Evolutionary conservation across 345 rosid genomes (phyloP).

Genomic region (Trapa incisa): DNA sequence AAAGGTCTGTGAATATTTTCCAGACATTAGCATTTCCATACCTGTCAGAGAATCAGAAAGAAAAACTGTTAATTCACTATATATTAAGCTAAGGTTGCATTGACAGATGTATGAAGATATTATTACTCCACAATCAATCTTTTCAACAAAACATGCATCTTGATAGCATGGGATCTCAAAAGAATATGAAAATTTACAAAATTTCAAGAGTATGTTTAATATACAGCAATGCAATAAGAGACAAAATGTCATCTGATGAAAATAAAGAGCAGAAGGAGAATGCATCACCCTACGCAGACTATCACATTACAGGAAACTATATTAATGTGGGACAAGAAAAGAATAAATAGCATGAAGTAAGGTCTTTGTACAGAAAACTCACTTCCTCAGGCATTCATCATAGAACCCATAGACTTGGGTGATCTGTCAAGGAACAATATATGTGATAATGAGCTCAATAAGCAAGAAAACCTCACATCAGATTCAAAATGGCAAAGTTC

Average conservation of each 20-base stretch:
- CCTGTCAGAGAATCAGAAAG: conserved; percentile 33
- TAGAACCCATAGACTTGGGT: conserved; percentile 99
- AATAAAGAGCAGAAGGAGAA: background rate
- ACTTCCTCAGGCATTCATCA: conserved; percentile 97
- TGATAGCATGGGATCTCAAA: background rate
- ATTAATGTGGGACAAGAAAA: background rate
- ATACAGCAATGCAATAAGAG: background rate
- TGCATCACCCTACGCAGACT: background rate
- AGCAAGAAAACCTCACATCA: background rate
- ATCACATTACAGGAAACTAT: background rate
- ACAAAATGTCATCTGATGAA: background rate
- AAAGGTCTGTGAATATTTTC: conserved; percentile 95
- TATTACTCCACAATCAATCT: background rate
- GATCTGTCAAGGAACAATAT: conserved; percentile 42
- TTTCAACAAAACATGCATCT: background rate
- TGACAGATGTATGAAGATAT: background rate
- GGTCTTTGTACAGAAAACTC: conserved; percentile 31
- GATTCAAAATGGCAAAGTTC: conserved; percentile 2
- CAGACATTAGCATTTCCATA: conserved; percentile 98
- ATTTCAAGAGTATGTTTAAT: background rate
- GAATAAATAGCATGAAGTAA: background rate
- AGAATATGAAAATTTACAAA: background rate
- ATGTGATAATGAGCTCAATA: conserved; percentile 5
- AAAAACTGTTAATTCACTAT: conserved; percentile 1
- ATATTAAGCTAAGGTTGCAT: background rate